Evolutionary conservation across 805 yeast genomes (phyloP), one percentile per base, ranked within the genome.

Genomic region (Saturnispora serradocipensis): DNA sequence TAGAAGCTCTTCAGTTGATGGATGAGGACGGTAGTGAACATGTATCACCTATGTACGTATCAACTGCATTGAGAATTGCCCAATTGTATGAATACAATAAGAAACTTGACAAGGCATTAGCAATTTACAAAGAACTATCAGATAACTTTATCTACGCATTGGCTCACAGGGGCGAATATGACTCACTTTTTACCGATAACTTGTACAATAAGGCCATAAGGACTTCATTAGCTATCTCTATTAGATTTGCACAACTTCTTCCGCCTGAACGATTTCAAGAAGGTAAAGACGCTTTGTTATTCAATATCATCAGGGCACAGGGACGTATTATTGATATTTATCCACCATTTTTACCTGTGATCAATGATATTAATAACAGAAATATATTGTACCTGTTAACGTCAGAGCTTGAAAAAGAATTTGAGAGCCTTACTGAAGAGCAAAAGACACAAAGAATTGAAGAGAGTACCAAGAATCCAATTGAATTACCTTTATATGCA

Each of bases 1-100:
- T 85, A 22, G 85, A 84, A 58, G 93, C 91, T 0, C 67, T 89
- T 36, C 72, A 77, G 16, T 75, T 77, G 54, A 81, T 88, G 42
- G 78, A 84, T 48, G 68, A 72, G 18, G 67, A 78, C 43, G 73
- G 71, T 0, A 61, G 84, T 61, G 77, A 78, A 54, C 75, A 74
- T 7, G 59, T 84, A 38, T 70, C 80, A 47, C 93, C 87, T 62
- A 93, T 86, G 62, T 89, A 85, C 65, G 88, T 96, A 0, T 96
- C 97, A 0, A 76, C 88, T 45, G 90, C 88, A 61, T 70, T 89
- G 65, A 86, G 89, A 60, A 71, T 86, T 36, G 95, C 85, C 13
- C 95, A 88, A 60, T 81, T 87, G 83, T 86, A 78, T 64, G 96
- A 88, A 48, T 53, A 52, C 25, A 24, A 58, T 16, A 59, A 56